These are phyloP conservation scores for Debaryomyces psychrophilus DNA, from an alignment of 1,139 yeast genomes.

Conservation along the genomic window DNA sequence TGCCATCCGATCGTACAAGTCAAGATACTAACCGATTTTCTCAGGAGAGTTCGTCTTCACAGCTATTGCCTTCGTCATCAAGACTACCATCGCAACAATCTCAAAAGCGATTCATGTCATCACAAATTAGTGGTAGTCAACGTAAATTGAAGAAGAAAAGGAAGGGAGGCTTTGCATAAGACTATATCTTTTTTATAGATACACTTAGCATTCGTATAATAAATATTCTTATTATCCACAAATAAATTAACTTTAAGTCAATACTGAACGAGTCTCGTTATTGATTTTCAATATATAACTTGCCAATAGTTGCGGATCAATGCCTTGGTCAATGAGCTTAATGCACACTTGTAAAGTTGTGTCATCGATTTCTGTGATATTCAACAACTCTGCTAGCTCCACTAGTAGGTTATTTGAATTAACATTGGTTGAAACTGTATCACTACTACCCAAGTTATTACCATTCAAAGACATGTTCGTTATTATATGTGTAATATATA, in stretches of 20 bases:
- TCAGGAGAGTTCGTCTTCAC: conserved; percentile 11
- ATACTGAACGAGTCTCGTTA: conserved; percentile 28
- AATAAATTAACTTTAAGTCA: conserved; percentile 2
- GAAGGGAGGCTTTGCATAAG: conserved; percentile 34
- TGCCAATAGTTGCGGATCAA: conserved; percentile 39
- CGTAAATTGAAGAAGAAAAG: conserved; percentile 26
- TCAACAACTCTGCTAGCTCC: conserved; percentile 32
- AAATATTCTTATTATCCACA: not conserved
- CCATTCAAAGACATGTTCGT: not conserved
- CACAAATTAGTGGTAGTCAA: conserved; percentile 14
- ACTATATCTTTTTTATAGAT: conserved; percentile 4
- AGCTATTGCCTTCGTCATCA: conserved; percentile 7
- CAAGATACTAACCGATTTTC: conserved; percentile 1
- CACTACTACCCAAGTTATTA: not conserved
- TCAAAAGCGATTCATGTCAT: conserved; percentile 10
- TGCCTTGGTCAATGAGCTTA: conserved; percentile 43
- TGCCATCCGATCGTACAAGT: conserved; percentile 5
- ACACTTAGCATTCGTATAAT: not conserved
- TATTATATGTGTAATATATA: not conserved
- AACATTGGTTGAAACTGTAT: not conserved
- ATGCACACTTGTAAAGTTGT: conserved; percentile 37
- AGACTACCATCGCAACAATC: conserved; percentile 8
- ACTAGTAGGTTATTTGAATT: conserved; percentile 22
- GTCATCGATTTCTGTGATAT: conserved; percentile 31
- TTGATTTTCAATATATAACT: conserved; percentile 28